These are phyloP conservation scores for Xerocomellus amylosporus DNA, from an alignment of 768 basidiomycete species.

Conservation along the genomic window DNA sequence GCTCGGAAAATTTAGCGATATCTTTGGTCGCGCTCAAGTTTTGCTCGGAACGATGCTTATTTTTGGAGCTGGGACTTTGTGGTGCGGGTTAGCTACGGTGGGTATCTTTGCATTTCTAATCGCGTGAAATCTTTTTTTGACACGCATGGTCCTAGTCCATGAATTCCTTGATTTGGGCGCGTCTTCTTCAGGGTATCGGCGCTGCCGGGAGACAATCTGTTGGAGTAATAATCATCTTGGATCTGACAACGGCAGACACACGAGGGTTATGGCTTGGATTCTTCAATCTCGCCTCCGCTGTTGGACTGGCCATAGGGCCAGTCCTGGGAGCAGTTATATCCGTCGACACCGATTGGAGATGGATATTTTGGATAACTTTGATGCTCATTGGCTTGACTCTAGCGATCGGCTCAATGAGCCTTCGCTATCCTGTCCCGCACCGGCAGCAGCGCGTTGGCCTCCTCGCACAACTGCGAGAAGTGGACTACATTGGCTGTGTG, in stretches of 20 bases:
- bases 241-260: constrained; percentile 36
- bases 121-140: constrained; percentile 1
- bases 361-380: constrained; percentile 45
- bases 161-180: constrained; percentile 34
- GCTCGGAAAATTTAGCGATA: constrained; percentile 35
- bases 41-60: constrained; percentile 36
- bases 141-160: constrained; percentile 26
- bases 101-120: neutral
- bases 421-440: constrained; percentile 35
- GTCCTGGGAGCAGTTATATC: constrained; percentile 46
- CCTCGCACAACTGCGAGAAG: constrained; percentile 33
- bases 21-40: constrained; percentile 35
- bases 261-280: constrained; percentile 37
- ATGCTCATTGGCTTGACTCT: constrained; percentile 34
- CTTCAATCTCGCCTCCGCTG: constrained; percentile 36
- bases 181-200: constrained; percentile 37
- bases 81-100: constrained; percentile 34
- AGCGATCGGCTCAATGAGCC: constrained; percentile 23
- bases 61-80: constrained; percentile 33
- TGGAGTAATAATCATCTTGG: constrained; percentile 35
- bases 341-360: constrained; percentile 43
- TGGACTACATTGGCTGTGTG: constrained; percentile 32
- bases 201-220: constrained; percentile 38
- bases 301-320: constrained; percentile 47
- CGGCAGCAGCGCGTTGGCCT: constrained; percentile 31